These are phyloP conservation scores for Kregervanrija fluxuum DNA, from an alignment of 805 yeast species.

Conservation along the genomic window DNA sequence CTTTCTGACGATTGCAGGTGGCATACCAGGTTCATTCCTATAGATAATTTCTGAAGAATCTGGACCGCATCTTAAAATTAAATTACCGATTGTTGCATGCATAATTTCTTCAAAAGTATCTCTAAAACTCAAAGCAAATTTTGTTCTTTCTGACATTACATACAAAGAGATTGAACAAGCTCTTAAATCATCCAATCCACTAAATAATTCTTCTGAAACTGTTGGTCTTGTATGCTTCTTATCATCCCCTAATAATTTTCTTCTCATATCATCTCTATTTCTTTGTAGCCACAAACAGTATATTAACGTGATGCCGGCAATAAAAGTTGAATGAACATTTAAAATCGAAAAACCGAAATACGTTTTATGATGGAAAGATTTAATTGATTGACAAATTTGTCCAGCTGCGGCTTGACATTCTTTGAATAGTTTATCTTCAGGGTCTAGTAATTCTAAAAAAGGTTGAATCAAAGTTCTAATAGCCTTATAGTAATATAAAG, in stretches of 20 bases:
- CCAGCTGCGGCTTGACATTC: constrained; percentile 73
- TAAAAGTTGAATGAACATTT: constrained; percentile 60
- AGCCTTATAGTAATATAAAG: constrained; percentile 52
- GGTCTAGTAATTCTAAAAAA: constrained; percentile 52
- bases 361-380: constrained; percentile 56
- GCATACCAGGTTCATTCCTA: constrained; percentile 42
- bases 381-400: constrained; percentile 56
- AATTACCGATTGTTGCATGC: constrained; percentile 56
- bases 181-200: constrained; percentile 54
- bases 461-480: constrained; percentile 59
- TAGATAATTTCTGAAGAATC: constrained; percentile 52
- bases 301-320: constrained; percentile 60
- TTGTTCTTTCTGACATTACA: constrained; percentile 61
- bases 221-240: constrained; percentile 56
- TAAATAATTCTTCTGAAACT: constrained; percentile 44
- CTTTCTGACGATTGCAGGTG: constrained; percentile 50
- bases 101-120: constrained; percentile 63
- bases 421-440: constrained; percentile 50
- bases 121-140: constrained; percentile 53
- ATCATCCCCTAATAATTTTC: constrained; percentile 47
- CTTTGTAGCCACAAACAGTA: constrained; percentile 63
- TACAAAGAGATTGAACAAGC: constrained; percentile 59
- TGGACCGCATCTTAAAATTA: constrained; percentile 57
- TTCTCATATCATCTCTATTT: constrained; percentile 50
- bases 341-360: constrained; percentile 58